A percentile compares a stretch with the other conserved stretches of the same genome.
Conservation (phyloP, 441 rosid genomes). For the Omphalea diandra region DNA sequence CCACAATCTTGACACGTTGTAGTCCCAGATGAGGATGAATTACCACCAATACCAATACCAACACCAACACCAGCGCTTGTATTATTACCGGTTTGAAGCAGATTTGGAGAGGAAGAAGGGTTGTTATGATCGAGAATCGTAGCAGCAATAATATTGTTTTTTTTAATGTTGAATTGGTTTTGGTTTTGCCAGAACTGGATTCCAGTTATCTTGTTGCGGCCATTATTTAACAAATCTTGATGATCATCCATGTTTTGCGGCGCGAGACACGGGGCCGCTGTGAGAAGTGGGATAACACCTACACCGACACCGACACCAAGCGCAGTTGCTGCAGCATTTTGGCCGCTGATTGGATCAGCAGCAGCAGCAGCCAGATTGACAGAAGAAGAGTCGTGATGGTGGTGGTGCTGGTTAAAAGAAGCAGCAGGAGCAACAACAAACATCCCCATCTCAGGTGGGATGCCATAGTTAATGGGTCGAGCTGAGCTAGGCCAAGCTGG, state of each 20-base stretch:
- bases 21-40: conserved; percentile 39
- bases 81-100: conserved; percentile 24
- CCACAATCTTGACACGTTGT: conserved; percentile 96
- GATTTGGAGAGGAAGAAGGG: conserved; percentile 30
- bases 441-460: conserved; percentile 74
- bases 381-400: conserved; percentile 41
- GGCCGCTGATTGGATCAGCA: conserved; percentile 37
- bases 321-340: conserved; percentile 48
- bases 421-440: conserved; percentile 79
- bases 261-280: conserved; percentile 48
- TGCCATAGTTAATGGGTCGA: conserved; percentile 44
- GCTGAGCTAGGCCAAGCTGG: conserved; percentile 44
- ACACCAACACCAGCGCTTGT: conserved; percentile 29
- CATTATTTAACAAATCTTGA: conserved; percentile 39
- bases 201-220: conserved; percentile 41
- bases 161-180: conserved; percentile 15
- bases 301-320: conserved; percentile 66
- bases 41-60: conserved; percentile 33
- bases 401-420: conserved; percentile 50
- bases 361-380: conserved; percentile 36
- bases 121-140: conserved; percentile 39
- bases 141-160: conserved; percentile 8
- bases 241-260: conserved; percentile 51
- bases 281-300: conserved; percentile 74
- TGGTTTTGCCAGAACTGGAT: conserved; percentile 78